Base-by-base conservation (phyloP, 208 protist species). In the Trichomonas tenax region DNA sequence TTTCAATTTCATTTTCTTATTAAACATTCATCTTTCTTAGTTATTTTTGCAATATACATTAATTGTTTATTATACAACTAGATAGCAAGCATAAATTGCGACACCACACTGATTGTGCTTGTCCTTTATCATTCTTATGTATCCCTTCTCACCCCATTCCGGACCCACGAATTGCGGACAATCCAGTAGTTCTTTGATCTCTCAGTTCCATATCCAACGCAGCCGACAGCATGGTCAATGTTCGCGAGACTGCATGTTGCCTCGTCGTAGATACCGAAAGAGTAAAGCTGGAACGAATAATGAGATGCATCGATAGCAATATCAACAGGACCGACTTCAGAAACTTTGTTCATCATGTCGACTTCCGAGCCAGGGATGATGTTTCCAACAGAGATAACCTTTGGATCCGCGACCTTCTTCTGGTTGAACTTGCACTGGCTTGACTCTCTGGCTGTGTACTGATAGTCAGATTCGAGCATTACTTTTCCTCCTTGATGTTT, bases 91-190 rank as follows among this genome's bases (percentile, higher is more conserved):
- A n/a, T n/a, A n/a, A n/a, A n/a, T n/a, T n/a, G n/a, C 96, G 23
- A 96, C 93, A 21, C 96, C 96, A 63, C 96, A 97, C 86, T 97
- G 96, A 90, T 97, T 97, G 15, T 97, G 96, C 93, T 97, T 97
- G 86, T 97, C 96, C 38, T 95, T 36, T 36, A 46, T 31, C 96
- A 97, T 97, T 15, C 21, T 14, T 31, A 96, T 15, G 88, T 96
- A 96, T 11, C 96, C 97, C 31, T 81, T n/a, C 38, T 97, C 96
- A 40, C 97, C 97, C 97, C 97, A 97, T 21, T 58, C 97, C 82
- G 14, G 36, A 96, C 97, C 97, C 97, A 97, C 26, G 96, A 97
- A 96, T 97, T 97, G 63, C 97, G 97, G 21, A 97, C 96, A 38
- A 96, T 96, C 40, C 58, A 96, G 38, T 96, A 96, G 9, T 49